Evolutionary conservation across 2,329 filamentous ascomycete species (phyloP).

Genomic region (Aureobasidium lini): DNA sequence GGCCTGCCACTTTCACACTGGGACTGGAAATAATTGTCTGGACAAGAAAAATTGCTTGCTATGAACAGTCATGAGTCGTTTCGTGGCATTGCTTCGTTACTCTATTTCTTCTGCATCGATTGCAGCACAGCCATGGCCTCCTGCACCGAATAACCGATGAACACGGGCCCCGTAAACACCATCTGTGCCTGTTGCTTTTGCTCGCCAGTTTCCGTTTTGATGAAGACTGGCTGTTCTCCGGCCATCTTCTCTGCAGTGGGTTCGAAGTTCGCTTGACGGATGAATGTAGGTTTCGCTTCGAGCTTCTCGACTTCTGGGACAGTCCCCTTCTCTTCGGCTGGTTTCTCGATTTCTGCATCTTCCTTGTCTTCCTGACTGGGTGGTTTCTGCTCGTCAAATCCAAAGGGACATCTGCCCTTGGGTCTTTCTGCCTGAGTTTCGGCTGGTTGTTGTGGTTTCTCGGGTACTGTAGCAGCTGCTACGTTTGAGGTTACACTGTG

Average conservation of each 20-base stretch:
- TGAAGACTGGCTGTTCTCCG: background rate
- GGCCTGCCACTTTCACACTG: no score
- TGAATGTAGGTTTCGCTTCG: background rate
- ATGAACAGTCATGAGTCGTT: background rate
- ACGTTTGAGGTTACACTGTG: slow-evolving; percentile 32
- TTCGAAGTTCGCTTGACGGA: background rate
- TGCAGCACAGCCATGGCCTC: slow-evolving; percentile 72
- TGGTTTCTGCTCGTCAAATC: slow-evolving; percentile 17
- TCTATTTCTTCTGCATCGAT: slow-evolving; percentile 15
- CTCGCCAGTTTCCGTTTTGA: background rate
- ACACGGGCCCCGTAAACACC: slow-evolving; percentile 87
- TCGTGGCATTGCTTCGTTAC: slow-evolving; percentile 7
- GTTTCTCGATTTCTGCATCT: background rate
- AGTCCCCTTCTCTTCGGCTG: background rate
- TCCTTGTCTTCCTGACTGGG: background rate
- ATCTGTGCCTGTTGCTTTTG: slow-evolving; percentile 51
- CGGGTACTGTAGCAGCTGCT: slow-evolving; percentile 15
- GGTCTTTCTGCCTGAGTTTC: slow-evolving; percentile 14
- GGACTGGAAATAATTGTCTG: no score
- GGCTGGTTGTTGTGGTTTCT: background rate
- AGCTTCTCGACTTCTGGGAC: background rate
- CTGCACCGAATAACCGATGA: slow-evolving; percentile 82
- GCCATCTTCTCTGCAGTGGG: background rate
- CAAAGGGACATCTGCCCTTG: slow-evolving; percentile 52
- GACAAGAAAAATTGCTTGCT: no score